phyloP scores from a whole-genome alignment of 2,329 filamentous ascomycete genomes.

The Colletotrichum sp. region DNA sequence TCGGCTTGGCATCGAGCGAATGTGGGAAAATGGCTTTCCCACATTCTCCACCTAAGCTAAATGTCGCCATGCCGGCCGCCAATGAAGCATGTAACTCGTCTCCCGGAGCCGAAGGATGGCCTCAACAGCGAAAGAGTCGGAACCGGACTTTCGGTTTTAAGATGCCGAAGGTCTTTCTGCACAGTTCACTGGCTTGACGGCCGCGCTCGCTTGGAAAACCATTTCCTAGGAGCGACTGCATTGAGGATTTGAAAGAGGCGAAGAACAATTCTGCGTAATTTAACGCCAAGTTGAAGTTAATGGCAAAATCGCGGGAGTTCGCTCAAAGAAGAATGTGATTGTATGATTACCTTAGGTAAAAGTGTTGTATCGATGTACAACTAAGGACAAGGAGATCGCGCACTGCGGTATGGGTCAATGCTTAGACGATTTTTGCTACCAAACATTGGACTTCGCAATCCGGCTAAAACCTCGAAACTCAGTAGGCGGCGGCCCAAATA shows the following conservation, averaged over 20 bases:
- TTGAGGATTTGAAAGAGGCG: not conserved
- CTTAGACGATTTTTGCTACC: not conserved
- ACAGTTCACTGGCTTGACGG: too few species aligned
- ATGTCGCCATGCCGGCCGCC: not conserved
- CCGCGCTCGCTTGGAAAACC: not conserved
- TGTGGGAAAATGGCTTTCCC: not conserved
- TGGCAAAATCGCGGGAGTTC: too few species aligned
- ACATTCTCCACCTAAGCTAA: not conserved
- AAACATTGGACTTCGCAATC: not conserved
- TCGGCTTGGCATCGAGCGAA: not conserved
- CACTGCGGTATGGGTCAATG: not conserved
- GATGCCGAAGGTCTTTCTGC: not conserved
- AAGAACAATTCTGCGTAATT: too few species aligned
- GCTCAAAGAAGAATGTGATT: not conserved
- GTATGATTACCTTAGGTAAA: not conserved
- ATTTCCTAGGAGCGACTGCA: not conserved
- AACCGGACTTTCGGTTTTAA: not conserved
- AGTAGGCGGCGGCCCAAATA: not conserved
- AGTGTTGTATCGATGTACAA: not conserved
- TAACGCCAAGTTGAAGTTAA: too few species aligned
- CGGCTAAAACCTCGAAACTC: not conserved
- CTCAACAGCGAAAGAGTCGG: not conserved
- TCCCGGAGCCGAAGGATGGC: not conserved
- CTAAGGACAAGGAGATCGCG: not conserved
- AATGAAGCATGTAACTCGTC: not conserved